Base-by-base conservation (phyloP, 2,329 filamentous ascomycete genomes). In the Trichophyton simii region DNA sequence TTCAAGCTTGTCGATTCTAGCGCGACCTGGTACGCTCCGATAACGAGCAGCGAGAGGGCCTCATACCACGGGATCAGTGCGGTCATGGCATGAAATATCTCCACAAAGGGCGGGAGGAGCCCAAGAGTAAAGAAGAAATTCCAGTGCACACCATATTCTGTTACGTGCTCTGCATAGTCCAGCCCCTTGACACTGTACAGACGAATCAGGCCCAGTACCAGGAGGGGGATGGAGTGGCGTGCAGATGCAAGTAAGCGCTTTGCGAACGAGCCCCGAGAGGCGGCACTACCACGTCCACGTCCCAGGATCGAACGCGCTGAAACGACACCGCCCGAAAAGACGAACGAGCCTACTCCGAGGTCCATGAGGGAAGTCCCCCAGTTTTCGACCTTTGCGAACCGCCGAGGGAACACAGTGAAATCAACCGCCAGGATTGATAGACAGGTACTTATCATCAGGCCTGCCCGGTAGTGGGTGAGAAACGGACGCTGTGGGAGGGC, bases 311-410 rank as follows among this genome's bases (percentile, higher is more conserved):
- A 85, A 18, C 92, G 83, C 13, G 91, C 91, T 42, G 89, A 91
- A n/a, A 97, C 90, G 38, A 96, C 79, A 22, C 94, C 94, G 15
- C 88, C 88, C 1, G 91, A 91, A 75, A 96, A 99, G 68, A 99
- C 94, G 76, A 99, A 99, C 11, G 91, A 96, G 31, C 94, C 94
- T 57, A 99, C 94, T 57, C 94, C 94, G 69, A 97, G 80, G 72
- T 99, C 94, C 94, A 99, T 99, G 64, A 99, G 78, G n/a, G 92
- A 97, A 1, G 92, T 96, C 60, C 94, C 94, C 90, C 94, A 99
- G n/a, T 89, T 96, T 75, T 99, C 94, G 1, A 95, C 94, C 77
- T 99, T 99, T 62, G 91, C 94, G 72, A 97, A 97, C 36, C 94
- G 87, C 31, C 94, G 84, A 1, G 94, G 94, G 69, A 99, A 99